Evolutionary conservation across 176 grass and related monocot species (phyloP).

Genomic region (Puya raimondii): DNA sequence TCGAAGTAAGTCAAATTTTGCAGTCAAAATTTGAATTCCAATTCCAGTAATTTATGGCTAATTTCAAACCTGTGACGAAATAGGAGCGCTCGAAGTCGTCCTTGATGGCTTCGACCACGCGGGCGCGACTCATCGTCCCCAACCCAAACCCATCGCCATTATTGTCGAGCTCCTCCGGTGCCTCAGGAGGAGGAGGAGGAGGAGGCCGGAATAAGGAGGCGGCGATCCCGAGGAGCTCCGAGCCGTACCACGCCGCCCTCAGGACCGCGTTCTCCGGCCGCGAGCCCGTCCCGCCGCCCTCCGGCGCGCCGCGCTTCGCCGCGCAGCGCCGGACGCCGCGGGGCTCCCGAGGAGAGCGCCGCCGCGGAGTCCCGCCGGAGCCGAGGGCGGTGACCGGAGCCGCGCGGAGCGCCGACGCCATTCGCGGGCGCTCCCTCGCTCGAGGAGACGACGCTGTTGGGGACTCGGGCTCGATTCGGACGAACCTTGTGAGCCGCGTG

Average conservation of each 20-base stretch:
- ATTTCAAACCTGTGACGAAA: conserved; percentile 70
- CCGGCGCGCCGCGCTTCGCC: conserved; percentile 27
- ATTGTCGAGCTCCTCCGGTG: not conserved
- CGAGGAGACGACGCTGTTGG: not conserved
- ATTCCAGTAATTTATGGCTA: not conserved
- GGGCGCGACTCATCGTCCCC: conserved; percentile 15
- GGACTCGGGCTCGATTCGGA: too few relatives aligned
- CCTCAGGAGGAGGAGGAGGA: conserved; percentile 6
- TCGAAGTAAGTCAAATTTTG: not conserved
- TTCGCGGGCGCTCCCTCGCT: not conserved
- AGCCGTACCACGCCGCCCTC: conserved; percentile 77
- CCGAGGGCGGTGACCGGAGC: conserved; percentile 4
- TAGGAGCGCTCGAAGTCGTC: conserved; percentile 74
- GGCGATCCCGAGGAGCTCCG: conserved; percentile 77
- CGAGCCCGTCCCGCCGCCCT: conserved; percentile 22
- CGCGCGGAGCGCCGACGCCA: conserved; percentile 24
- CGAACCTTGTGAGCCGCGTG: too few relatives aligned
- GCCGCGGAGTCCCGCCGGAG: not conserved
- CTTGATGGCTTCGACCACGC: conserved; percentile 66
- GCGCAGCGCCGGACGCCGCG: conserved; percentile 14
- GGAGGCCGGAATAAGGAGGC: conserved; percentile 49
- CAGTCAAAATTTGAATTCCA: not conserved
- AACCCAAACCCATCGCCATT: not conserved
- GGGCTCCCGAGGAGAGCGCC: not conserved
- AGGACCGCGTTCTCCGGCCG: conserved; percentile 64